These are phyloP conservation scores for Omphalotus olearius DNA, from an alignment of 1,284 basidiomycete species.

Conservation along the genomic window DNA sequence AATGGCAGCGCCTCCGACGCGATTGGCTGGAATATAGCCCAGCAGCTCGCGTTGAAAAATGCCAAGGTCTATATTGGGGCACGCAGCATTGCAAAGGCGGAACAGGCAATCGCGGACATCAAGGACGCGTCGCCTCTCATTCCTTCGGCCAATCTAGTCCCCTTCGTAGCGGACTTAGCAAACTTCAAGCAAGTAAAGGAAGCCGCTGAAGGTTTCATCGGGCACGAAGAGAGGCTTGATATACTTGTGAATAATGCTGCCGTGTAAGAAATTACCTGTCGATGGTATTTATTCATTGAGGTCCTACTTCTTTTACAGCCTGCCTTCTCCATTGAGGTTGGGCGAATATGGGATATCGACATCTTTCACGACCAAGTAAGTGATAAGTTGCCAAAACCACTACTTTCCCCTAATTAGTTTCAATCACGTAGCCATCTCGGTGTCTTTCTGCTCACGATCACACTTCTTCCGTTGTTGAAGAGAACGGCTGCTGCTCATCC, in stretches of 20 bases:
- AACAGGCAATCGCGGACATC: slow-evolving; percentile 6
- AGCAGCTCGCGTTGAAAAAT: slow-evolving; percentile 10
- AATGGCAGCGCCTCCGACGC: slow-evolving; percentile 1
- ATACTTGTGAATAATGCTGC: slow-evolving; percentile 18
- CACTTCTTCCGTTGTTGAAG: slow-evolving; percentile 2
- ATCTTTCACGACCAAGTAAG: neutral
- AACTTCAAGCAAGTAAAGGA: neutral
- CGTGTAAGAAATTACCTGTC: neutral
- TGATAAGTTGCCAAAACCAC: neutral
- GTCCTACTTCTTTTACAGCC: neutral
- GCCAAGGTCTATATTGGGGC: slow-evolving; percentile 12
- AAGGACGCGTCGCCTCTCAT: neutral
- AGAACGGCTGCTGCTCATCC: slow-evolving; percentile 3
- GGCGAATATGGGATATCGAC: neutral
- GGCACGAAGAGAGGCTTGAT: slow-evolving; percentile 11
- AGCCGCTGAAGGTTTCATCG: slow-evolving; percentile 5
- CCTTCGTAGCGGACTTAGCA: neutral
- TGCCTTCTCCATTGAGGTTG: neutral
- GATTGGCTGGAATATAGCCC: slow-evolving; percentile 11
- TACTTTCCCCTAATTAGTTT: no score
- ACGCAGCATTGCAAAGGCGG: slow-evolving; percentile 4
- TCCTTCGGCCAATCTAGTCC: no score
- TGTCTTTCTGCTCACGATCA: slow-evolving; percentile 4
- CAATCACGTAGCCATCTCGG: slow-evolving; percentile 1
- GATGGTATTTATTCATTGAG: slow-evolving; percentile 17